Conservation (phyloP, 345 rosid genomes). For the Heritiera littoralis region DNA sequence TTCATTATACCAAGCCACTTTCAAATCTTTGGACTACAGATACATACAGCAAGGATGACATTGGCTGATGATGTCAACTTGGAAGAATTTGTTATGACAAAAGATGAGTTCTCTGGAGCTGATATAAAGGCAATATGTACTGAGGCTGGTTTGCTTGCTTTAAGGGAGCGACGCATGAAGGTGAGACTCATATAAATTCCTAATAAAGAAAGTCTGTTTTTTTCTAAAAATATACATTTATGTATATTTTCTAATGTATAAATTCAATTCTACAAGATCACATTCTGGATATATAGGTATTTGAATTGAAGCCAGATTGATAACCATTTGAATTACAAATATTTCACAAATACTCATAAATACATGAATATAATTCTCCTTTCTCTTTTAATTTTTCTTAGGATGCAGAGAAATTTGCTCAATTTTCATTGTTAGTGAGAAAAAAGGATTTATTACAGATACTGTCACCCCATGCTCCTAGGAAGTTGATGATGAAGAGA, state of each 20-base stretch:
- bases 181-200: constrained; percentile 34
- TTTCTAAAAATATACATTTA: not conserved
- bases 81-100: constrained; percentile 98
- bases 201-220: not conserved
- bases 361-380: not conserved
- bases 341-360: not conserved
- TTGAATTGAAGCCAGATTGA: not conserved
- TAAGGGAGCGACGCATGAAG: constrained; percentile 98
- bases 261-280: not conserved
- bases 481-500: not conserved
- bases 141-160: constrained; percentile 94
- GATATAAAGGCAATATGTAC: constrained; percentile 98
- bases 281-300: not conserved
- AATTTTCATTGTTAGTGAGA: not conserved
- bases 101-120: constrained; percentile 97
- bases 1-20: not conserved
- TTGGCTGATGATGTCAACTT: constrained; percentile 93
- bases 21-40: constrained; percentile 41
- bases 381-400: not conserved
- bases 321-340: not conserved
- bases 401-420: not conserved
- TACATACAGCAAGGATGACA: constrained; percentile 96
- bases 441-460: not conserved
- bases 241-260: not conserved
- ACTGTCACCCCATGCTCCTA: not conserved